Base-by-base conservation (phyloP, 257 asterid species). In the Solanum tarapatanum region DNA sequence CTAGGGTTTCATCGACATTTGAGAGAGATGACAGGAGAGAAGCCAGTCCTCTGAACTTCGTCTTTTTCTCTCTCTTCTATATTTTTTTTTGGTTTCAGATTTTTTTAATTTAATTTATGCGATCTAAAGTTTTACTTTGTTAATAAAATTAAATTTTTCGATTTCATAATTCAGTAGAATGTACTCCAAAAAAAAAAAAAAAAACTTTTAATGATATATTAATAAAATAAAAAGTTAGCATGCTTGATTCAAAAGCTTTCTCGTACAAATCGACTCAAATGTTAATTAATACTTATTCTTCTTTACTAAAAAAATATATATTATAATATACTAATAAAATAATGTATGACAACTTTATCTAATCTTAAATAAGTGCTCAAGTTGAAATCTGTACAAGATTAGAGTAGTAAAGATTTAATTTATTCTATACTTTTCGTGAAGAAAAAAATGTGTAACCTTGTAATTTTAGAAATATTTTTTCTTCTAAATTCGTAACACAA, bases 1-100 rank as follows among this genome's bases (percentile, higher is more conserved):
- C 83, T 90, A 90, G 91, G 90, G 90, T 82, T 90, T 80, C 87
- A 76, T 82, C 77, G 68, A 76, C 86, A 58, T 36, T 28, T 84
- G 88, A 88, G 86, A 76, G 73, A 83, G 68, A 80, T 45, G 69
- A 80, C 68, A 80, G 39, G n/a, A 43, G 24, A 79, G 33, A 35
- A 76, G 39, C 68, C 13, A 41, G 45, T 80, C 41, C 68, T 80
- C 68, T 45, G 41, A 17, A 16, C 3, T 80, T 80, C 41, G 28
- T 36, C 39, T 45, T 80, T 80, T 80, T 80, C 68, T 43, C 66
- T 80, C 62, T 80, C 84, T 26, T 16, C 84, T 8, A 45, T 3
- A 2, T 79, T 7, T 16, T 79, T 1, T 19, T 74, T 39, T 77
- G 2, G 23, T 39, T 39, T 5, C 60, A 16, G 23, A 75, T 24